phyloP scores from a whole-genome alignment of 129 eudicot species.

The Erigeron canadensis region DNA sequence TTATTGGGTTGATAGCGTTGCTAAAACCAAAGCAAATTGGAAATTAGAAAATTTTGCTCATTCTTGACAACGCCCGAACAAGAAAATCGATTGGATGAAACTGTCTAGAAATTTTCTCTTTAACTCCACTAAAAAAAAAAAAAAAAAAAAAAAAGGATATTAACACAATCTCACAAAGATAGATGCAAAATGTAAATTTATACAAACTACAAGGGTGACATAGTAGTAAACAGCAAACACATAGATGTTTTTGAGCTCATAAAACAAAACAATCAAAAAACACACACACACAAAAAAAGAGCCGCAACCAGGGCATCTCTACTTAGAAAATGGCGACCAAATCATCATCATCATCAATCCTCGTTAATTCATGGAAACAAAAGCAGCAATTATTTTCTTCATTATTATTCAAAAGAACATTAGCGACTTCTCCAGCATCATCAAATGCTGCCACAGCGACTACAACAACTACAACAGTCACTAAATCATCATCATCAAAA shows the following conservation, averaged over 20 bases:
- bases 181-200: no score
- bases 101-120: no score
- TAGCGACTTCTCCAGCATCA: slow-evolving; percentile 24
- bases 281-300: background rate
- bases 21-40: no score
- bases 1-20: no score
- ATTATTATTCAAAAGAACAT: slow-evolving; percentile 5
- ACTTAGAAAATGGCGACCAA: slow-evolving; percentile 29
- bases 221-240: slow-evolving; percentile 4
- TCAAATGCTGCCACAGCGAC: slow-evolving; percentile 13
- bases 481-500: slow-evolving; percentile 25
- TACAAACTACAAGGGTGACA: slow-evolving; percentile 1
- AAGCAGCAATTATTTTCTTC: slow-evolving; percentile 9
- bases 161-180: no score
- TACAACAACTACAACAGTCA: slow-evolving; percentile 1
- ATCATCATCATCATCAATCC: slow-evolving; percentile 31
- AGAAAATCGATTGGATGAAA: no score
- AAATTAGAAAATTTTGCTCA: no score
- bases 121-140: no score
- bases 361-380: slow-evolving; percentile 28
- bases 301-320: slow-evolving; percentile 20
- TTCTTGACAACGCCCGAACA: no score
- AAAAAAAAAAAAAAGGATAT: no score
- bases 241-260: background rate
- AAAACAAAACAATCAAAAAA: background rate